A percentile compares a stretch with the other conserved stretches of the same genome.
Conservation (phyloP, 2,329 filamentous ascomycete species). For the Tolypocladium endophyticum region DNA sequence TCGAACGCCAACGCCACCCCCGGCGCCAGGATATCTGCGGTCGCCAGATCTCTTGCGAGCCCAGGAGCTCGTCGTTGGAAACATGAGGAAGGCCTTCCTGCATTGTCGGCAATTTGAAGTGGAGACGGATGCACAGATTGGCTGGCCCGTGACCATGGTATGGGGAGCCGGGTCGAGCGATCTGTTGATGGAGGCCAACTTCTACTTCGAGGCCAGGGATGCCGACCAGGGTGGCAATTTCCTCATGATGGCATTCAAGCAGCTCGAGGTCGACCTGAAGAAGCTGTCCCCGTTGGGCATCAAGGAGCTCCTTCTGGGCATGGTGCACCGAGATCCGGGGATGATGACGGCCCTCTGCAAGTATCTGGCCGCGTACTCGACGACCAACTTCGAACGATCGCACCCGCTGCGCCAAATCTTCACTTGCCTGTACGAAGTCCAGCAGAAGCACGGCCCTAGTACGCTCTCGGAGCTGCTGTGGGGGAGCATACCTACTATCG, state of each 20-base stretch:
- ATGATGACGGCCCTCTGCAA: slow-evolving; percentile 36
- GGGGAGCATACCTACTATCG: slow-evolving; percentile 28
- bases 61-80: slow-evolving; percentile 31
- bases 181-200: slow-evolving; percentile 31
- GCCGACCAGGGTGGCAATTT: slow-evolving; percentile 27
- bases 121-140: slow-evolving; percentile 24
- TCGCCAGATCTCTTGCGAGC: slow-evolving; percentile 32
- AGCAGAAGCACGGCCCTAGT: slow-evolving; percentile 31
- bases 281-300: slow-evolving; percentile 32
- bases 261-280: slow-evolving; percentile 30
- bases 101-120: slow-evolving; percentile 32
- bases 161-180: slow-evolving; percentile 34
- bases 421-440: slow-evolving; percentile 30
- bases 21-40: slow-evolving; percentile 28
- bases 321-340: slow-evolving; percentile 32
- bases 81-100: slow-evolving; percentile 32
- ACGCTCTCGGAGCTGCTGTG: slow-evolving; percentile 32
- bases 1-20: slow-evolving; percentile 33
- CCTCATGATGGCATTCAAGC: slow-evolving; percentile 31
- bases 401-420: slow-evolving; percentile 33
- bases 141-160: slow-evolving; percentile 30
- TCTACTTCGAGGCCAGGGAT: slow-evolving; percentile 28
- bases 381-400: slow-evolving; percentile 30
- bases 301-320: slow-evolving; percentile 30
- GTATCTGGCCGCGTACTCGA: slow-evolving; percentile 31